Conservation (phyloP, 345 rosid genomes). For the Populus pruinosa region DNA sequence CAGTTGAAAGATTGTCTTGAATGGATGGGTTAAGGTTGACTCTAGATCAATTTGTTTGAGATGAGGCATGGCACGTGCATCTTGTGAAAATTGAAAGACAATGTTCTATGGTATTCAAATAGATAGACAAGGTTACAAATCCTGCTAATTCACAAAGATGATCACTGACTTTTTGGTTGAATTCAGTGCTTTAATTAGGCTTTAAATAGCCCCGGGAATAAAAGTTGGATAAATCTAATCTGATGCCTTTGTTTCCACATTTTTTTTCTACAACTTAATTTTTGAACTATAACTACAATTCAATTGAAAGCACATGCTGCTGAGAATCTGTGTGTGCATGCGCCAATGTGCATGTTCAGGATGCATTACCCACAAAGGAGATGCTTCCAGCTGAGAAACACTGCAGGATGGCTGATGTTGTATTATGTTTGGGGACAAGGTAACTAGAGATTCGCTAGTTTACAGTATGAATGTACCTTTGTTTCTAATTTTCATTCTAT, state of each 20-base stretch:
- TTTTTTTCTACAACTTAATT: neutral
- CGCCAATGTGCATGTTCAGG: constrained; percentile 38
- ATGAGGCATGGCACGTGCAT: no score
- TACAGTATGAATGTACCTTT: neutral
- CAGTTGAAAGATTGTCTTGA: neutral
- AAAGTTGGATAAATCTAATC: neutral
- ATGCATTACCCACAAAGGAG: constrained; percentile 82
- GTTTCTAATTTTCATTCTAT: neutral
- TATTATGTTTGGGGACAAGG: constrained; percentile 95
- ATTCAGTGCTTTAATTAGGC: neutral
- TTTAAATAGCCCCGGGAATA: neutral
- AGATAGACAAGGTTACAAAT: no score
- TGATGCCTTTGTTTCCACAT: neutral
- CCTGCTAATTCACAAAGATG: no score
- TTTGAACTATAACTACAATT: neutral
- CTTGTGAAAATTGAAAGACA: no score
- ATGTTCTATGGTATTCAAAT: no score
- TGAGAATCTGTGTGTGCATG: neutral
- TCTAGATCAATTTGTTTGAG: neutral
- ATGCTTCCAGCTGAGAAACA: constrained; percentile 85
- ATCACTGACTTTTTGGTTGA: neutral
- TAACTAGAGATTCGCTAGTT: constrained; percentile 6
- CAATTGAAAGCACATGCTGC: neutral
- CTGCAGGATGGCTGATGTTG: constrained; percentile 86
- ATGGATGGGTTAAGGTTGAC: neutral